Evolutionary conservation across 2,329 filamentous ascomycete species (phyloP).

Genomic region (Venturiaceae sp.): DNA sequence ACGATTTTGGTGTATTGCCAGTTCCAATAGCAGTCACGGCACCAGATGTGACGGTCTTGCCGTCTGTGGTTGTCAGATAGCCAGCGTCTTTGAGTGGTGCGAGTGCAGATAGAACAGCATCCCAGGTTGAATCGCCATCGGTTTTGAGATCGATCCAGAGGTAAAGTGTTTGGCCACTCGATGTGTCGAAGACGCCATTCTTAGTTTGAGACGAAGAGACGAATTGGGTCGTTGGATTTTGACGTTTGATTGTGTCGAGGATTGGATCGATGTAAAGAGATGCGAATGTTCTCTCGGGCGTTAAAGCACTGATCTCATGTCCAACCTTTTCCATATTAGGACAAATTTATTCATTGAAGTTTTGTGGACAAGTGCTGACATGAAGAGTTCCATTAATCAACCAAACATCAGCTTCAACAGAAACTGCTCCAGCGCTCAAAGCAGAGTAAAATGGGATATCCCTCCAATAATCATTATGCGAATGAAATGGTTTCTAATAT

Average conservation of each 20-base stretch:
- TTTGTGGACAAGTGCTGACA: conserved; percentile 27
- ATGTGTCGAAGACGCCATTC: conserved; percentile 53
- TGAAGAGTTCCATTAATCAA: conserved; percentile 45
- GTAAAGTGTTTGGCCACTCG: conserved; percentile 47
- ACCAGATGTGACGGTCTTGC: conserved; percentile 33
- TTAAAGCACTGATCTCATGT: conserved; percentile 44
- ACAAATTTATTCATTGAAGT: not conserved
- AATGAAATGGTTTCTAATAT: conserved; percentile 40
- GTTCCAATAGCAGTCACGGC: conserved; percentile 55
- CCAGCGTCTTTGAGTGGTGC: conserved; percentile 44
- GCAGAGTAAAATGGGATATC: conserved; percentile 39
- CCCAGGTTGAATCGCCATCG: conserved; percentile 43
- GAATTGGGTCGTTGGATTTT: conserved; percentile 47
- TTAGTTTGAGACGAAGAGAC: conserved; percentile 32
- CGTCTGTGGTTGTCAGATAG: conserved; percentile 44
- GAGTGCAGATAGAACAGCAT: conserved; percentile 45
- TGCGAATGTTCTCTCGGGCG: conserved; percentile 41
- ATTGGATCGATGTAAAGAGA: conserved; percentile 52
- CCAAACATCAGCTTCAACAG: conserved; percentile 53
- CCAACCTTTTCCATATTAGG: conserved; percentile 34
- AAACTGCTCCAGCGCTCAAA: conserved; percentile 46
- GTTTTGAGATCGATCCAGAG: conserved; percentile 58
- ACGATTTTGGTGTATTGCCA: conserved; percentile 41
- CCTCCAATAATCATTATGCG: conserved; percentile 52
- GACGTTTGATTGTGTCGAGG: conserved; percentile 41